Evolutionary conservation across 768 basidiomycete species (phyloP), one percentile per base, ranked within the genome.

Genomic region (Tricholoma saponaceum): DNA sequence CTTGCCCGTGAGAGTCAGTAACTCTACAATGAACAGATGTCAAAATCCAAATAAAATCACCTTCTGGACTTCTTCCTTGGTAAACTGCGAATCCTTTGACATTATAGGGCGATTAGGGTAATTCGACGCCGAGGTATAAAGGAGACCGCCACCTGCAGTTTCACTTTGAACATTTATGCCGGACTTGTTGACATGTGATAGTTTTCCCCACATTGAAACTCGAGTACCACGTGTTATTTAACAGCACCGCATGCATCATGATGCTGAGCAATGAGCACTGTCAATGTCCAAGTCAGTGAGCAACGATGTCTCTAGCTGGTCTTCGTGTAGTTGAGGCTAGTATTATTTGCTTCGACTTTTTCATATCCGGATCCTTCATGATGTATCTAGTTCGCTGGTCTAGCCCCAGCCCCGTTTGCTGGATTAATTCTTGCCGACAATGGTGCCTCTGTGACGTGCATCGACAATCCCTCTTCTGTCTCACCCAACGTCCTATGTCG

Each of bases 331-430:
- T 71, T 37, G 70, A 71, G 57, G 68, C 66, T 47, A 49, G 50
- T 39, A 41, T 16, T 16, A 10, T 18, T 25, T 32, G 9, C 26
- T 50, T 39, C 35, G n/a, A 37, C 35, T 13, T 16, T 32, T 49
- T 12, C 14, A n/a, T 22, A 16, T n/a, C 37, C 18, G 33, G 14
- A 41, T 0, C 5, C 8, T 23, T n/a, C 49, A 51, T 37, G 20
- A 58, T 20, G 5, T 20, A 23, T 49, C 13, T 61, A 92, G 88
- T 90, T 92, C 65, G 90, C 86, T 25, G 91, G 90, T 28, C 78
- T 93, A 25, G 91, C 90, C 3, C 91, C 91, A 1, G 90, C 83
- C 0, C 90, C 91, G 0, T 92, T 90, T 62, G 83, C 89, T 8
- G 89, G 89, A 26, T 78, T 92, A 43, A 67, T 92, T 46, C 79